Conservation (phyloP, 2,329 filamentous ascomycete genomes). For the Sclerotiophoma versabilis region DNA sequence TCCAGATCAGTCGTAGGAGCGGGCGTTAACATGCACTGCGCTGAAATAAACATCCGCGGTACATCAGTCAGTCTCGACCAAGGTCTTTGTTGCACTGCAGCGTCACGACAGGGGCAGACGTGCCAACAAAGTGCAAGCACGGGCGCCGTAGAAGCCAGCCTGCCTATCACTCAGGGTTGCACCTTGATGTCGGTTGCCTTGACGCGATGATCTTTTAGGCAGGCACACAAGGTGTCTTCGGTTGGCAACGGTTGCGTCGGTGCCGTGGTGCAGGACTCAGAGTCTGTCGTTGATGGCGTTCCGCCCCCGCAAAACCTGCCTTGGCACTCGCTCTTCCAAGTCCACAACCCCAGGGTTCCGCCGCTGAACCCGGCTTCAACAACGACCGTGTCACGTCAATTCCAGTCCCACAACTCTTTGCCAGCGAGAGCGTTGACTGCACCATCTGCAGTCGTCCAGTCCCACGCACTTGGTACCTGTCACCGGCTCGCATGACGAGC, state of each 20-base stretch:
- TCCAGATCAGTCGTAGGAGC: too few species aligned
- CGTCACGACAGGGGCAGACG: not conserved
- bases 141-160: not conserved
- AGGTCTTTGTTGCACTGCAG: constrained; percentile 30
- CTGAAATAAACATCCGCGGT: too few species aligned
- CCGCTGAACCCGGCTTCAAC: not conserved
- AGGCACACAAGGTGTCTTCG: constrained; percentile 6
- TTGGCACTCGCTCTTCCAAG: too few species aligned
- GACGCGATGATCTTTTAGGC: constrained; percentile 14
- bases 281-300: constrained; percentile 2
- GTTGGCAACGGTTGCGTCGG: constrained; percentile 10
- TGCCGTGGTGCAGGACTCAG: not conserved
- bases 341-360: not conserved
- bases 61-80: not conserved
- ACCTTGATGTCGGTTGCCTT: constrained; percentile 1
- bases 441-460: not conserved
- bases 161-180: not conserved
- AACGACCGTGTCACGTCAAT: not conserved
- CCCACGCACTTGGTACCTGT: constrained; percentile 2
- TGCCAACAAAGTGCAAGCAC: constrained; percentile 3
- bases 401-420: not conserved
- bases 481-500: constrained; percentile 1
- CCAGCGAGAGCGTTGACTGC: not conserved
- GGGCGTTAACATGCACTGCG: too few species aligned
- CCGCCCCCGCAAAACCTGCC: not conserved